Base-by-base conservation (phyloP, 2,329 filamentous ascomycete genomes). In the Orbilia javanica region DNA sequence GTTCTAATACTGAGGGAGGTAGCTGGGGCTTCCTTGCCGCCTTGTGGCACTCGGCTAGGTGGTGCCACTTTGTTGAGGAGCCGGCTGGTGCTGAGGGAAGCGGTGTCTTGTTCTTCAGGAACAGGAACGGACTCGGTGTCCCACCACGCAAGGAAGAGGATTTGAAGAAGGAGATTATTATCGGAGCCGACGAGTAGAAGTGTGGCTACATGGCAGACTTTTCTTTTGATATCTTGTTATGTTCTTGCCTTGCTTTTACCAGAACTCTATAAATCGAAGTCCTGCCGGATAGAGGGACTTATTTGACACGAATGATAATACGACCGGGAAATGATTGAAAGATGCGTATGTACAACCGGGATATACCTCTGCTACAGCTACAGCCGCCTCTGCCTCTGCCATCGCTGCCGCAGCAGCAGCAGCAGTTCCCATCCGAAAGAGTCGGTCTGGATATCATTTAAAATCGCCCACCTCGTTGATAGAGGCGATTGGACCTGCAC, bases 61-160 rank as follows among this genome's bases (percentile, higher is more conserved):
- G 88, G 90, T 99, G 96, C 89, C 94, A 98, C 85, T 99, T 94
- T 93, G 94, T 99, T 80, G 96, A 99, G 90, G 93, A 94, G 70
- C 94, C 90, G 83, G 92, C 90, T 82, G 93, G 90, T 67, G 92
- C 94, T 63, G 85, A 90, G 83, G 91, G 90, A 84, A 92, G 93
- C 87, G 90, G 92, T 79, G 91, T 99, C 31, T 85, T 97, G 69
- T 97, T 99, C 89, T 99, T 92, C 91, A 90, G 95, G 83, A 99
- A 99, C 88, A 88, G 88, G 82, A 99, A 98, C 86, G 92, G 93
- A 20, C 86, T 97, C 25, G 96, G 96, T 81, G 86, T 90, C 63
- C 83, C 85, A 82, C 86, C 86, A 11, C 34, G 68, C n/a, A 67
- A 71, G 7, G 64, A 80, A 52, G 82, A 57, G 20, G 55, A 55